Conservation (phyloP, 140 eudicot genomes). For the Flaveria floridana region DNA sequence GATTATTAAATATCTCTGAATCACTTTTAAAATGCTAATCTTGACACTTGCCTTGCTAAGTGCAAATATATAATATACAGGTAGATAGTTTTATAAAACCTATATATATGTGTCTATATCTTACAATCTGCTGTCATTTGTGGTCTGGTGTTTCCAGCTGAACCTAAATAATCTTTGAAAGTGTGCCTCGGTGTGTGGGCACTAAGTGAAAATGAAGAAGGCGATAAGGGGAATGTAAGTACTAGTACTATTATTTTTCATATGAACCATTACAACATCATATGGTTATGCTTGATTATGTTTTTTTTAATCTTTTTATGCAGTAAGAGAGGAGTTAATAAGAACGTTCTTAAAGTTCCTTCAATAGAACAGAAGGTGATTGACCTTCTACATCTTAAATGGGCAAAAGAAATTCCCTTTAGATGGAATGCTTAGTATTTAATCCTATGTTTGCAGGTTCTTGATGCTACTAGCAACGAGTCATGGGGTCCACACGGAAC, state of each 20-base stretch:
- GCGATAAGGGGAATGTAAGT: constrained; percentile 91
- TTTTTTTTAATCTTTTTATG: constrained; percentile 21
- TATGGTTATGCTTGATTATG: constrained; percentile 1
- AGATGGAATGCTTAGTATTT: constrained; percentile 3
- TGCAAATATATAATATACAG: background rate
- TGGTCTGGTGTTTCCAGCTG: constrained; percentile 30
- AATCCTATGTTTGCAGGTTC: constrained; percentile 52
- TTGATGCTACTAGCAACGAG: constrained; percentile 98
- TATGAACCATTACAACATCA: constrained; percentile 7
- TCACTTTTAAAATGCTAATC: background rate
- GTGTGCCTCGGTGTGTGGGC: constrained; percentile 27
- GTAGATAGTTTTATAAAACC: background rate
- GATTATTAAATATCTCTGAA: background rate
- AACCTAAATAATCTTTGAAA: constrained; percentile 20
- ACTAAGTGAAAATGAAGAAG: constrained; percentile 70
- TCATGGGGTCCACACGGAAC: constrained; percentile 99
- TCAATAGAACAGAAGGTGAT: constrained; percentile 81
- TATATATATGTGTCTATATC: background rate
- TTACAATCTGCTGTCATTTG: background rate
- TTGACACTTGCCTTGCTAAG: background rate
- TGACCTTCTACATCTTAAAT: background rate
- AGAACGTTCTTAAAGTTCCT: constrained; percentile 92
- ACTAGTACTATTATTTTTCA: background rate
- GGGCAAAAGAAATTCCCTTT: background rate
- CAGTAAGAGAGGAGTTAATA: constrained; percentile 89